phyloP scores from a whole-genome alignment of 1,284 basidiomycete species.

The Stereum hirsutum region DNA sequence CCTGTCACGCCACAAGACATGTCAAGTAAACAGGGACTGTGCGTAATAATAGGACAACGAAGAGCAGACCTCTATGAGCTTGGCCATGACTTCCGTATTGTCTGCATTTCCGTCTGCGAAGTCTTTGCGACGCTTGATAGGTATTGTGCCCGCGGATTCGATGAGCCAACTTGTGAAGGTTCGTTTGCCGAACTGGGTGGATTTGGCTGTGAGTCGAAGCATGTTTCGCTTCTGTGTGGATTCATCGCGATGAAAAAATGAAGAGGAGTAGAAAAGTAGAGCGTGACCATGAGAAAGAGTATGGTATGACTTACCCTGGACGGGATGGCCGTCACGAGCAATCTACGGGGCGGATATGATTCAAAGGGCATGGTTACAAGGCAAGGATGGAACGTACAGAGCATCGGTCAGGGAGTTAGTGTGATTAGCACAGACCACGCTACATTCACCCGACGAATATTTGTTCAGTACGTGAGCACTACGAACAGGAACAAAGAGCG shows the following conservation, averaged over 20 bases:
- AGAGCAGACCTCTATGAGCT: slow-evolving; percentile 49
- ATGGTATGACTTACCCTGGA: slow-evolving; percentile 34
- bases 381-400: slow-evolving; percentile 40
- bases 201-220: slow-evolving; percentile 76
- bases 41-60: background rate
- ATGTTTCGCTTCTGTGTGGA: slow-evolving; percentile 56
- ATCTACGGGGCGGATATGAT: slow-evolving; percentile 24
- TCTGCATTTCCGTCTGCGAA: slow-evolving; percentile 42
- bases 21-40: background rate
- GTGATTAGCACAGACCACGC: slow-evolving; percentile 73
- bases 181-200: slow-evolving; percentile 71
- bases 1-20: slow-evolving; percentile 34
- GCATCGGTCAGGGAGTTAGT: slow-evolving; percentile 82
- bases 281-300: background rate
- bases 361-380: too few species aligned
- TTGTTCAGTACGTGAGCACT: slow-evolving; percentile 10
- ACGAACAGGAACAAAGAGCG: background rate
- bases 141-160: slow-evolving; percentile 77
- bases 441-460: too few species aligned
- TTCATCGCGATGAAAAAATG: background rate
- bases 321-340: slow-evolving; percentile 65
- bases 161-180: slow-evolving; percentile 88
- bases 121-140: slow-evolving; percentile 71
- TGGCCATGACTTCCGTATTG: slow-evolving; percentile 60
- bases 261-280: background rate